Evolutionary conservation across 73 alveolate species (phyloP).

Genomic region (Stentor coeruleus): DNA sequence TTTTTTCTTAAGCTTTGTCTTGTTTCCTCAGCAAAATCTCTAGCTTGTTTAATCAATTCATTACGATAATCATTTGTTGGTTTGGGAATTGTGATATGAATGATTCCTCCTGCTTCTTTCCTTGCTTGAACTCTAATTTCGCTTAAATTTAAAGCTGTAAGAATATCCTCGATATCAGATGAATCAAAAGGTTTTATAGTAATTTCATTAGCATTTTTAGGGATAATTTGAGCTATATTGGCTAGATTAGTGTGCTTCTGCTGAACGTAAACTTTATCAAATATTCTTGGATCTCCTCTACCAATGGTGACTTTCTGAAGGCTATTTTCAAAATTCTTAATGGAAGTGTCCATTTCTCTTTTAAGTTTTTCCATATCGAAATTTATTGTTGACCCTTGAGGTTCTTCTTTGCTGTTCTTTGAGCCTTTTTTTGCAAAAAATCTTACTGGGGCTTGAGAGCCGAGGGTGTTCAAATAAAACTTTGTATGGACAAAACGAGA

Average conservation of each 20-base stretch:
- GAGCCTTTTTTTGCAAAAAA: too few species aligned
- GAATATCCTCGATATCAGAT: background rate
- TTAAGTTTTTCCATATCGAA: constrained; percentile 8
- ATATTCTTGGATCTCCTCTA: constrained; percentile 16
- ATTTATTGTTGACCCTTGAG: too few species aligned
- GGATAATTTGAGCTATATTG: background rate
- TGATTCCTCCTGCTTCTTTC: constrained; percentile 1
- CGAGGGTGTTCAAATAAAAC: too few species aligned
- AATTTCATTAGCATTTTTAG: constrained; percentile 4
- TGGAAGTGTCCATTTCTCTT: background rate
- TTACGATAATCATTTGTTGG: background rate
- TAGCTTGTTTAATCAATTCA: background rate
- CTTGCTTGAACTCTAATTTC: background rate
- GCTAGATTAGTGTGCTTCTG: background rate
- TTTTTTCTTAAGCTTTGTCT: background rate
- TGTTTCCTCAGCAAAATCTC: background rate
- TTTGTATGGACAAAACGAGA: too few species aligned
- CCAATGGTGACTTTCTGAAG: background rate
- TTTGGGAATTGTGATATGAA: background rate
- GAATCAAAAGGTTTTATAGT: background rate
- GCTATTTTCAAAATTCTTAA: background rate
- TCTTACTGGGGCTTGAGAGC: too few species aligned
- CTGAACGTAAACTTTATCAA: constrained; percentile 8
- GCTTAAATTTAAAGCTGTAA: background rate
- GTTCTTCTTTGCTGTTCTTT: too few species aligned